phyloP scores from a whole-genome alignment of 2,329 filamentous ascomycete genomes.

The Phoma sp. region DNA sequence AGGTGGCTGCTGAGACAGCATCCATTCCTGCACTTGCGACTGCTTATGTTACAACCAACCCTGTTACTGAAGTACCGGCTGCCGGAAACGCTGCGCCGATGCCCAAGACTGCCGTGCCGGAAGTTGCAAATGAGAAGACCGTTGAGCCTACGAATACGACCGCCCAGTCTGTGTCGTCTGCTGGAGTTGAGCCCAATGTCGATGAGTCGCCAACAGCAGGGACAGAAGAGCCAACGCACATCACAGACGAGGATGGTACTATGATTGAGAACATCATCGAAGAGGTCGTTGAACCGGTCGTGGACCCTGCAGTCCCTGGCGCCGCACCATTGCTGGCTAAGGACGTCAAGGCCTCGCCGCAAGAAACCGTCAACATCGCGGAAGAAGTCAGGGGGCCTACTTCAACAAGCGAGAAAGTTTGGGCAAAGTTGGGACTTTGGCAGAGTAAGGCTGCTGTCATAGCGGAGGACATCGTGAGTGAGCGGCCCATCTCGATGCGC shows the following conservation, averaged over 20 bases:
- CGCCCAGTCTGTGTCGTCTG: background rate
- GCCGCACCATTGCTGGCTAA: slow-evolving; percentile 4
- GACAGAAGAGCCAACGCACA: slow-evolving; percentile 19
- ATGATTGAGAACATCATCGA: slow-evolving; percentile 7
- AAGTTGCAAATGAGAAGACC: slow-evolving; percentile 29
- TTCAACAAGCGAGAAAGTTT: slow-evolving; percentile 15
- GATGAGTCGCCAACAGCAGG: slow-evolving; percentile 15
- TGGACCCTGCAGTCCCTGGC: slow-evolving; percentile 19
- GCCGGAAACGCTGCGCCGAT: background rate
- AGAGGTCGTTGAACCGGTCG: slow-evolving; percentile 9
- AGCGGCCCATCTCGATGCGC: slow-evolving; percentile 53
- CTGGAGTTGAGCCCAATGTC: slow-evolving; percentile 1
- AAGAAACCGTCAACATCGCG: slow-evolving; percentile 25
- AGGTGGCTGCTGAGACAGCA: slow-evolving; percentile 24
- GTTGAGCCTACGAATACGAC: slow-evolving; percentile 20
- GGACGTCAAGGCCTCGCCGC: slow-evolving; percentile 5
- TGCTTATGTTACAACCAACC: slow-evolving; percentile 1
- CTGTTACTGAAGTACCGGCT: background rate
- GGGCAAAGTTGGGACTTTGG: slow-evolving; percentile 25
- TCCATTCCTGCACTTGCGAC: slow-evolving; percentile 5
- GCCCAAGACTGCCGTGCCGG: slow-evolving; percentile 17
- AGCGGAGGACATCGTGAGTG: slow-evolving; percentile 51
- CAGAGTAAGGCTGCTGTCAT: slow-evolving; percentile 28
- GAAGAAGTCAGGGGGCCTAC: slow-evolving; percentile 14
- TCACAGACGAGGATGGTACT: slow-evolving; percentile 6